Evolutionary conservation across 2,329 filamentous ascomycete species (phyloP), one percentile per base, ranked within the genome.

Genomic region (Fusarium multiceps): DNA sequence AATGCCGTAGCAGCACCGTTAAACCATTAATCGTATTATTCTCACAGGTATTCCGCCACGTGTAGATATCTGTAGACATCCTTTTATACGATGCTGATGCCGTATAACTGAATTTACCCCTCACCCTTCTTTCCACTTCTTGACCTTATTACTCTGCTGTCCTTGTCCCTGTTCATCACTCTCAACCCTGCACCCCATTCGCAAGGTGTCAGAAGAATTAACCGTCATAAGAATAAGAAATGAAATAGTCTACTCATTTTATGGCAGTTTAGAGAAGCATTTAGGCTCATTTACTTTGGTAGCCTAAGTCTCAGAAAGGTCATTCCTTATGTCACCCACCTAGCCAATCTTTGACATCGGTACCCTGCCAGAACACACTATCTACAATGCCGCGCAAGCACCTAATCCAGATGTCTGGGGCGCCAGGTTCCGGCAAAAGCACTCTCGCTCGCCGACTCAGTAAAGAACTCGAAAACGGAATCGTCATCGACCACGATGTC

Each of bases 11-110:
- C 20, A 16, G 6, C 20, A 43, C 21, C 5, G 41, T 16, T 25
- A 23, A 25, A 23, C 6, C 18, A 37, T n/a, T 37, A 37, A n/a
- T 2, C 34, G 0, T 37, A 3, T 1, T 37, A 3, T 37, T 0
- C 3, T n/a, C 10, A 10, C 6, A 4, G 0, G 7, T 37, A 1
- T 4, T n/a, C 7, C 18, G 34, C 34, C 34, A 43, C 21, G 14
- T 11, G 9, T 4, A 25, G 14, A 12, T 23, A 11, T 16, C 11
- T 9, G 7, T 2, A 0, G 8, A 43, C 8, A 43, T n/a, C 1
- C 21, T n/a, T n/a, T 4, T 37, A n/a, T 12, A 37, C 34, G 34
- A n/a, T 37, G 5, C 0, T 1, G 10, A n/a, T 0, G 34, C 18
- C 6, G 34, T 3, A 11, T 12, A 37, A 37, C 18, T n/a, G 1